Percentiles rank a stretch among this genome's conserved stretches.
These are phyloP conservation scores for Hypoxylon sp. DNA, from an alignment of 2,329 filamentous ascomycete genomes.

Conservation along the genomic window DNA sequence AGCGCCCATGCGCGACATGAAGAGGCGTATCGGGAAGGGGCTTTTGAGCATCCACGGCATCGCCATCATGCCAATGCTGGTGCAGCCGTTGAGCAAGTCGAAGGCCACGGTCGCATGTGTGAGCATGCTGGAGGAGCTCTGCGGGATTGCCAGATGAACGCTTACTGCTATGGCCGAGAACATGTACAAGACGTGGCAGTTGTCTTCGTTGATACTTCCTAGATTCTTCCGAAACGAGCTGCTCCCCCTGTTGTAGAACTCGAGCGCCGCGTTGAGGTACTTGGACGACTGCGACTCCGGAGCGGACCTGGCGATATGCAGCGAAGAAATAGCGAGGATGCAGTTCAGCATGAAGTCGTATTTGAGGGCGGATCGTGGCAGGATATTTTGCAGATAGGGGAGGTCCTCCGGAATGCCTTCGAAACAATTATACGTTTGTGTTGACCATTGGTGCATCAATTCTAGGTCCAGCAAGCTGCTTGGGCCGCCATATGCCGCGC, in stretches of 20 bases:
- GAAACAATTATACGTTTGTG: conserved; percentile 56
- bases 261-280: conserved; percentile 51
- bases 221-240: conserved; percentile 50
- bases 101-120: conserved; percentile 44
- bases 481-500: conserved; percentile 35
- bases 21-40: conserved; percentile 43
- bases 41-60: conserved; percentile 45
- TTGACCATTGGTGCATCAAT: conserved; percentile 64
- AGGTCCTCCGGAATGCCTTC: conserved; percentile 54
- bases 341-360: conserved; percentile 56
- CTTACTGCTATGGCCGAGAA: conserved; percentile 48
- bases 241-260: conserved; percentile 52
- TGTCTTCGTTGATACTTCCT: conserved; percentile 46
- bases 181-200: conserved; percentile 49
- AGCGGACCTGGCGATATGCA: conserved; percentile 49
- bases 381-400: conserved; percentile 50
- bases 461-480: conserved; percentile 57
- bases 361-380: conserved; percentile 53
- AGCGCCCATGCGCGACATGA: conserved; percentile 42
- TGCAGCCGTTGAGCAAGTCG: conserved; percentile 46
- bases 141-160: conserved; percentile 49
- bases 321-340: conserved; percentile 52
- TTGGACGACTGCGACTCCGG: conserved; percentile 35
- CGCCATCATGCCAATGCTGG: conserved; percentile 44
- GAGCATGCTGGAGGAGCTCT: conserved; percentile 39